Conservation (phyloP, 805 yeast species). For the Metschnikowia amazonensis region DNA sequence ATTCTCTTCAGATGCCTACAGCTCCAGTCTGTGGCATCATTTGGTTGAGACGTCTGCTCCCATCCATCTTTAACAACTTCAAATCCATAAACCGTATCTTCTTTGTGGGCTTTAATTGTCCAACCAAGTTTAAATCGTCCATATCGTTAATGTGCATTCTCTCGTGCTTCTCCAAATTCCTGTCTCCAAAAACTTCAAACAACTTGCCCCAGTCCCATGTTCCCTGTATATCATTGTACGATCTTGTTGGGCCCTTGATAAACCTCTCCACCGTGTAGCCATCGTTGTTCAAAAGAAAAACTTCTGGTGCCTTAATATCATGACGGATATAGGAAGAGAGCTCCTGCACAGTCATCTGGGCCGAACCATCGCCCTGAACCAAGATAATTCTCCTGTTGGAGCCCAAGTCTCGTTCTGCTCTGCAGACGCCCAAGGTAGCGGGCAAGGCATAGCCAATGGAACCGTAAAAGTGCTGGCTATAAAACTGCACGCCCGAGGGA, state of each 20-base stretch:
- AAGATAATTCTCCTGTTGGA: slow-evolving; percentile 56
- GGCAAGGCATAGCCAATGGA: slow-evolving; percentile 91
- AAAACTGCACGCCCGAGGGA: slow-evolving; percentile 47
- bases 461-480: slow-evolving; percentile 72
- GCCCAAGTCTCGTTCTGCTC: slow-evolving; percentile 61
- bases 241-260: slow-evolving; percentile 71
- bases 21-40: slow-evolving; percentile 2
- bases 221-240: slow-evolving; percentile 79
- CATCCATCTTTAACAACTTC: slow-evolving; percentile 26
- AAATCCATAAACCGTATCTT: slow-evolving; percentile 28
- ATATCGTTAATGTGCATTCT: slow-evolving; percentile 19
- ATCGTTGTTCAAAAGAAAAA: slow-evolving; percentile 74
- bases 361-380: slow-evolving; percentile 89
- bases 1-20: too few species aligned
- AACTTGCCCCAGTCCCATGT: slow-evolving; percentile 78
- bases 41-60: slow-evolving; percentile 22
- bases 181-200: slow-evolving; percentile 61
- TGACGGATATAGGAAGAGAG: slow-evolving; percentile 59
- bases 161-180: slow-evolving; percentile 20
- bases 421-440: slow-evolving; percentile 75
- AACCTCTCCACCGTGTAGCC: slow-evolving; percentile 91
- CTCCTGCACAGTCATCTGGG: slow-evolving; percentile 93
- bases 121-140: slow-evolving; percentile 21
- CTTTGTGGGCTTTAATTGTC: slow-evolving; percentile 12
- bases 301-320: slow-evolving; percentile 54